These are phyloP conservation scores for Saturnispora kantuleensis DNA, from an alignment of 805 yeast species.

Conservation along the genomic window DNA sequence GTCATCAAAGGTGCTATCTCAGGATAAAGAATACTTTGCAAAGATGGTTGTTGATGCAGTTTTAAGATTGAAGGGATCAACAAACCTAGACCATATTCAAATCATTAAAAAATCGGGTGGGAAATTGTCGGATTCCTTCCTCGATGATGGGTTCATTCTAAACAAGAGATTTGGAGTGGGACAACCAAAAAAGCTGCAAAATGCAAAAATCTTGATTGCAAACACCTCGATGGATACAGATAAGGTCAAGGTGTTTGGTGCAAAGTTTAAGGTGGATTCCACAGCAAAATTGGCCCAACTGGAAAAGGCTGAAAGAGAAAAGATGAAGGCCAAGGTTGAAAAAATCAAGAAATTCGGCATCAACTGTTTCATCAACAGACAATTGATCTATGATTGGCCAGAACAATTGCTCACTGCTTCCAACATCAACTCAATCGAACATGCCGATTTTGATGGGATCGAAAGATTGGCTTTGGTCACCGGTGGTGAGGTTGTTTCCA, in stretches of 20 bases:
- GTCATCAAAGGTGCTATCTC: slow-evolving; percentile 88
- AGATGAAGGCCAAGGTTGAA: slow-evolving; percentile 83
- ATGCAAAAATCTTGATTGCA: slow-evolving; percentile 84
- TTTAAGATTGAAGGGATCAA: slow-evolving; percentile 74
- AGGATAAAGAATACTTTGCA: slow-evolving; percentile 85
- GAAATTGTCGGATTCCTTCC: slow-evolving; percentile 76
- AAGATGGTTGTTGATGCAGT: slow-evolving; percentile 91
- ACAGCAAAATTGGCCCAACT: slow-evolving; percentile 75
- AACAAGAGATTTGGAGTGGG: slow-evolving; percentile 89
- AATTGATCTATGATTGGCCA: slow-evolving; percentile 95
- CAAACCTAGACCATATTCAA: slow-evolving; percentile 86
- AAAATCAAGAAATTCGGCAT: slow-evolving; percentile 75
- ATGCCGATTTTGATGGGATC: slow-evolving; percentile 96
- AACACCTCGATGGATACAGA: slow-evolving; percentile 96
- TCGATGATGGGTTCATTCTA: slow-evolving; percentile 92
- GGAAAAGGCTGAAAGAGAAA: slow-evolving; percentile 66
- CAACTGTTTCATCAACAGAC: slow-evolving; percentile 90
- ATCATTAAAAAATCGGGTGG: slow-evolving; percentile 93
- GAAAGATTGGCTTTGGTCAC: slow-evolving; percentile 94
- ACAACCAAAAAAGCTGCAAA: slow-evolving; percentile 77
- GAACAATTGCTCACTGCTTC: slow-evolving; percentile 89
- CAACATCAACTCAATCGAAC: slow-evolving; percentile 86
- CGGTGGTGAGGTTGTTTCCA: slow-evolving; percentile 96
- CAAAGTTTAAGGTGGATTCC: slow-evolving; percentile 92
- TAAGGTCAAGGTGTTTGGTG: slow-evolving; percentile 95